phyloP scores from a whole-genome alignment of 2,329 filamentous ascomycete species.

The Chaetothyriales sp. region DNA sequence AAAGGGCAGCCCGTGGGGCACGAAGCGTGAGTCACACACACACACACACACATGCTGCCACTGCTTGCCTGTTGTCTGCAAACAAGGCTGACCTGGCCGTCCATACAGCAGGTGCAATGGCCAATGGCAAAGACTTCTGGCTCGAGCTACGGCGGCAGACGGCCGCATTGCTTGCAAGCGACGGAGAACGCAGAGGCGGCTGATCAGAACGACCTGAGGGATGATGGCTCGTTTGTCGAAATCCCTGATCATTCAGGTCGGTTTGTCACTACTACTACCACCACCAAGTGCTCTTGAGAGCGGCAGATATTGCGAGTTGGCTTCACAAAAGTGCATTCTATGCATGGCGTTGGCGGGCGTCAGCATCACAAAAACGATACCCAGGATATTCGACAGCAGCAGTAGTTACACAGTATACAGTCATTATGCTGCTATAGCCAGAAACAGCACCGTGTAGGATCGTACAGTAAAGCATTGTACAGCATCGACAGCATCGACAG shows the following conservation, averaged over 20 bases:
- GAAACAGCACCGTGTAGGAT: background rate
- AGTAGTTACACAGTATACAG: background rate
- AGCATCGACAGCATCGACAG: background rate
- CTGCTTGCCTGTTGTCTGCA: background rate
- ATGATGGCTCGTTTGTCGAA: too few species aligned
- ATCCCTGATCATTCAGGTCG: too few species aligned
- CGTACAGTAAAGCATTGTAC: background rate
- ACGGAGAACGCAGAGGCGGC: conserved; percentile 11
- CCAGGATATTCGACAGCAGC: background rate
- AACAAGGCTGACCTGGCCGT: background rate
- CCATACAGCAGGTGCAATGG: conserved; percentile 32
- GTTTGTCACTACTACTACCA: too few species aligned
- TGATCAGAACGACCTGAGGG: too few species aligned
- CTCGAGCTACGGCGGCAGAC: conserved; percentile 37
- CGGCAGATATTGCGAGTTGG: background rate
- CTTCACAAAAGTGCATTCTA: background rate
- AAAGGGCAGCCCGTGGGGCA: conserved; percentile 29
- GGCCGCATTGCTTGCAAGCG: conserved; percentile 24
- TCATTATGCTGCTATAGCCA: background rate
- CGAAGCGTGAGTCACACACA: conserved; percentile 31
- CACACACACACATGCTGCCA: conserved; percentile 9
- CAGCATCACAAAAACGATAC: background rate
- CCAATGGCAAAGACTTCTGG: conserved; percentile 37
- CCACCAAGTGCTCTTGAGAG: background rate
- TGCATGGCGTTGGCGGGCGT: background rate